Evolutionary conservation across 768 basidiomycete genomes (phyloP).

Genomic region (Macrolepiota albuminosa): DNA sequence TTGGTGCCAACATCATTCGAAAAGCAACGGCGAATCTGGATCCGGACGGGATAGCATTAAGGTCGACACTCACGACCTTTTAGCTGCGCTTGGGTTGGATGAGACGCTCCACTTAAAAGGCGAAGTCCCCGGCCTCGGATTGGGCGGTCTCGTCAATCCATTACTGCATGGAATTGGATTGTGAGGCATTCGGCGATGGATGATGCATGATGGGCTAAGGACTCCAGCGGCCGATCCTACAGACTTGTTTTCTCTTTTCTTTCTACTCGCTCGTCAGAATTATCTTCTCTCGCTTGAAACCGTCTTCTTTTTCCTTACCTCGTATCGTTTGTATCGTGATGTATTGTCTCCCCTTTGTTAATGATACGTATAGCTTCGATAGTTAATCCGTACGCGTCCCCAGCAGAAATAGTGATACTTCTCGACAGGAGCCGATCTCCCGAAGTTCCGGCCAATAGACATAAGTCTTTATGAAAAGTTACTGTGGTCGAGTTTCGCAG

Average conservation of each 20-base stretch:
- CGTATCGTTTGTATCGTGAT: background rate
- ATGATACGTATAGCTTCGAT: background rate
- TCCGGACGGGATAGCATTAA: constrained; percentile 5
- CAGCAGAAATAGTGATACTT: background rate
- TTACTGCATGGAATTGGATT: constrained; percentile 11
- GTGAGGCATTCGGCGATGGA: constrained; percentile 11
- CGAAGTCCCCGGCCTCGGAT: constrained; percentile 8
- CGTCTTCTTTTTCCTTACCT: background rate
- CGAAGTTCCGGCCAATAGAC: background rate
- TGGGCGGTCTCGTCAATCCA: constrained; percentile 5
- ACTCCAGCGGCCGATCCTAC: background rate
- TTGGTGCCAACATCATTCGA: constrained; percentile 7
- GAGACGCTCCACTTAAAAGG: constrained; percentile 8
- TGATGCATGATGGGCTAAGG: constrained; percentile 1
- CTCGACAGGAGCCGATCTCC: background rate
- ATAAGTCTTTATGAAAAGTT: background rate
- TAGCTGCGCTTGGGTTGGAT: constrained; percentile 13
- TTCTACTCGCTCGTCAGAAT: background rate
- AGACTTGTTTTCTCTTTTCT: background rate
- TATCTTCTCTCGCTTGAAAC: background rate
- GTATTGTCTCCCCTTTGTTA: background rate
- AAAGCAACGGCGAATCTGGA: background rate
- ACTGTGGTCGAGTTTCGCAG: background rate
- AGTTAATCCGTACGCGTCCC: background rate
- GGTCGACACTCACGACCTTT: constrained; percentile 12